A percentile compares a stretch with the other conserved stretches of the same genome.
Evolutionary conservation across 1,284 basidiomycete genomes (phyloP).

Genomic region (Mycena citricolor): DNA sequence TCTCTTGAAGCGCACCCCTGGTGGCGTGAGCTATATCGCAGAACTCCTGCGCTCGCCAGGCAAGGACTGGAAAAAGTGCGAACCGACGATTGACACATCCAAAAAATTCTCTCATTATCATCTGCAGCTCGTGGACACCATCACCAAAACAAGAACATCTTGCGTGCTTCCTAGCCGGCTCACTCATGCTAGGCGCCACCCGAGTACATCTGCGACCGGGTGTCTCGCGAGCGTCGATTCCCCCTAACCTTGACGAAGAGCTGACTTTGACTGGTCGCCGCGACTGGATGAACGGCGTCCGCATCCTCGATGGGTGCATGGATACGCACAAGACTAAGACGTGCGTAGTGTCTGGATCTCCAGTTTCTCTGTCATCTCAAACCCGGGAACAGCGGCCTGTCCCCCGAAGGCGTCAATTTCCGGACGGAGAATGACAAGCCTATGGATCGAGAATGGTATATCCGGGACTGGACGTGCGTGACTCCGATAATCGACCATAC

Average conservation of each 20-base stretch:
- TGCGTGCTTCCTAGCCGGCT: conserved; percentile 75
- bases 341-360: conserved; percentile 38
- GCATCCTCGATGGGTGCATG: conserved; percentile 79
- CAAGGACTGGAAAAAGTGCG: conserved; percentile 28
- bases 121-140: conserved; percentile 48
- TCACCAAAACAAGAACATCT: conserved; percentile 78
- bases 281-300: conserved; percentile 78
- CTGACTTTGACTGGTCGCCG: conserved; percentile 53
- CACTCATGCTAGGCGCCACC: conserved; percentile 66
- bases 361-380: conserved; percentile 4
- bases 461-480: conserved; percentile 60
- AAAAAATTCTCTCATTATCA: too few species aligned
- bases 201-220: conserved; percentile 51
- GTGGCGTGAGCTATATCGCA: conserved; percentile 34
- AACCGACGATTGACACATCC: too few species aligned
- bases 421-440: conserved; percentile 32
- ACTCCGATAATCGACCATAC: neutral
- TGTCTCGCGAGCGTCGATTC: conserved; percentile 46
- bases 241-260: conserved; percentile 46
- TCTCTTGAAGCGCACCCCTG: conserved; percentile 78
- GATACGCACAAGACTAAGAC: conserved; percentile 79
- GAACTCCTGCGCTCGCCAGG: too few species aligned
- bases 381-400: conserved; percentile 60
- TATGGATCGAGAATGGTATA: conserved; percentile 78
- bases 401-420: conserved; percentile 87